Conservation (phyloP, 371 early-diverging fungal genomes). For the Neoconidiobolus thromboides region DNA sequence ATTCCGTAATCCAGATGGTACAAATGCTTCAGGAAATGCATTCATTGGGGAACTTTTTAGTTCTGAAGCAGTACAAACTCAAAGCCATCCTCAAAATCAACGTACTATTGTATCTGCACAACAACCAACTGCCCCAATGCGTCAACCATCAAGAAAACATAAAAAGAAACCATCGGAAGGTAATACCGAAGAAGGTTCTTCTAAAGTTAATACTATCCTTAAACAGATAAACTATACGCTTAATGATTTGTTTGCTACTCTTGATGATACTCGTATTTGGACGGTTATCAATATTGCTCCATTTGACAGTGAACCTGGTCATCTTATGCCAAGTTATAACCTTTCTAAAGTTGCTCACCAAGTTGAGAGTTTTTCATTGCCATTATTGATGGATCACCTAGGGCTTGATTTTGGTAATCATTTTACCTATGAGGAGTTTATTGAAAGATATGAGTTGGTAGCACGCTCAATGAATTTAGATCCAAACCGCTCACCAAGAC, state of each 20-base stretch:
- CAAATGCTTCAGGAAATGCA: conserved; percentile 25
- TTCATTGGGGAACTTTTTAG: conserved; percentile 69
- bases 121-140: conserved; percentile 30
- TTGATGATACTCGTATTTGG: conserved; percentile 65
- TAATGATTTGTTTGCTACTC: conserved; percentile 41
- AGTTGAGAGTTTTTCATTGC: conserved; percentile 34
- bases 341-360: conserved; percentile 35
- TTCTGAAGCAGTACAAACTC: conserved; percentile 52
- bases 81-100: conserved; percentile 60
- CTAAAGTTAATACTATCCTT: conserved; percentile 10
- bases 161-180: neutral
- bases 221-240: conserved; percentile 43
- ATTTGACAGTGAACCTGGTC: conserved; percentile 33
- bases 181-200: neutral
- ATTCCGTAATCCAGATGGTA: conserved; percentile 43
- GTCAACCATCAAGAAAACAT: conserved; percentile 13
- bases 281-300: conserved; percentile 63
- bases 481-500: conserved; percentile 13
- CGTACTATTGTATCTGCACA: conserved; percentile 50
- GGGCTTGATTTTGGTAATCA: conserved; percentile 34
- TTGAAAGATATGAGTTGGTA: conserved; percentile 29
- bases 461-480: conserved; percentile 17
- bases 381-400: conserved; percentile 33
- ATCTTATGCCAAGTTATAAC: conserved; percentile 25
- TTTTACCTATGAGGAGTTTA: conserved; percentile 36